Conservation (phyloP, 2,329 filamentous ascomycete species). For the Chaetomium sp. region DNA sequence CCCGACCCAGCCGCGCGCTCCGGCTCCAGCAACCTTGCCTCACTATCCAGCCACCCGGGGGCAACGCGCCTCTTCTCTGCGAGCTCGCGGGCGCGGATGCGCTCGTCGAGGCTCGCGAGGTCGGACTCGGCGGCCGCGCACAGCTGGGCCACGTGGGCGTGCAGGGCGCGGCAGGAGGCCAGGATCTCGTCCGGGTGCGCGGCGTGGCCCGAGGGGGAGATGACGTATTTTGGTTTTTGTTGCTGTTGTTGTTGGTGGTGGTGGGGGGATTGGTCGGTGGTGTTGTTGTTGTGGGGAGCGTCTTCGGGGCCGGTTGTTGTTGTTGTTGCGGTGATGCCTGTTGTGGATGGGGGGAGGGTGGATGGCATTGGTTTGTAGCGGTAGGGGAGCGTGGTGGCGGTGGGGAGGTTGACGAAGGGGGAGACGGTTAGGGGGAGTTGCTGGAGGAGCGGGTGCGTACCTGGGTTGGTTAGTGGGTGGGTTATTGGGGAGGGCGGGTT, state of each 20-base stretch:
- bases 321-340: slow-evolving; percentile 49
- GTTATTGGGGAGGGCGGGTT: not conserved
- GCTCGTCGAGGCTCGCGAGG: slow-evolving; percentile 70
- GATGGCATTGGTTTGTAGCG: slow-evolving; percentile 91
- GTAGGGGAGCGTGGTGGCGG: slow-evolving; percentile 89
- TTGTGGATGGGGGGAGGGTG: slow-evolving; percentile 74
- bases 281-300: slow-evolving; percentile 28
- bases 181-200: slow-evolving; percentile 87
- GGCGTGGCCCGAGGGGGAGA: slow-evolving; percentile 75
- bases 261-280: slow-evolving; percentile 17
- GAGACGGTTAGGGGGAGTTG: slow-evolving; percentile 94
- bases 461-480: slow-evolving; percentile 45
- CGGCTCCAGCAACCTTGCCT: slow-evolving; percentile 68
- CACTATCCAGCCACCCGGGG: slow-evolving; percentile 79
- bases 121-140: slow-evolving; percentile 68
- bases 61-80: slow-evolving; percentile 79
- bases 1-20: slow-evolving; percentile 49
- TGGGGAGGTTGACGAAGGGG: slow-evolving; percentile 88
- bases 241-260: slow-evolving; percentile 20
- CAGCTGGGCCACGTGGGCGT: slow-evolving; percentile 71
- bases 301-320: slow-evolving; percentile 28
- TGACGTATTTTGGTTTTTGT: slow-evolving; percentile 69
- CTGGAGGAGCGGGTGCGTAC: slow-evolving; percentile 81
- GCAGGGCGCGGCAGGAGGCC: slow-evolving; percentile 75
- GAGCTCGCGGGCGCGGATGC: slow-evolving; percentile 65